Evolutionary conservation across 768 basidiomycete genomes (phyloP).

Genomic region (Boletus rufocinnamomeus): DNA sequence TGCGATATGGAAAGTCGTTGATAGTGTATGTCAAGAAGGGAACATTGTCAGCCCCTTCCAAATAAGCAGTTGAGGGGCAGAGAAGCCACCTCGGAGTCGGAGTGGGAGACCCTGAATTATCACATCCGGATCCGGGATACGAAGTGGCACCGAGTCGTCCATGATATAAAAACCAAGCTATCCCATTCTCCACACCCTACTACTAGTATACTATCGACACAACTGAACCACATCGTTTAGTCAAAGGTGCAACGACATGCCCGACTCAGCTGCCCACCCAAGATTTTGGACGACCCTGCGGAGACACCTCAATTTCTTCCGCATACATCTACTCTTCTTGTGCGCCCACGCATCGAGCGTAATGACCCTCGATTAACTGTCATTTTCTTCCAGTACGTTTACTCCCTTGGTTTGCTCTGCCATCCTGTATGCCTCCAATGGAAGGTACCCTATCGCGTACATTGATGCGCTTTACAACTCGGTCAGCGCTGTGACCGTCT

Average conservation of each 20-base stretch:
- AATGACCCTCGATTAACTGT: conserved; percentile 5
- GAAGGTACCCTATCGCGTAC: conserved; percentile 65
- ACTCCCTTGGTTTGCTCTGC: conserved; percentile 77
- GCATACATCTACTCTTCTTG: conserved; percentile 64
- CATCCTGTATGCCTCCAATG: conserved; percentile 85
- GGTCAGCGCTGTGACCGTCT: conserved; percentile 77
- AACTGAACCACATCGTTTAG: background rate
- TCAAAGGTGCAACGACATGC: conserved; percentile 7
- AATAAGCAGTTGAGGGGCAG: too few species aligned
- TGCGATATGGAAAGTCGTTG: too few species aligned
- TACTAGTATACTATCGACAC: background rate
- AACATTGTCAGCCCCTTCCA: background rate
- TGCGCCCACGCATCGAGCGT: conserved; percentile 35
- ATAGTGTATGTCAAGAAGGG: background rate
- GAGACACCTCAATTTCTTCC: conserved; percentile 66
- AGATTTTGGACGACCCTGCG: conserved; percentile 32
- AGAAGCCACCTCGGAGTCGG: too few species aligned
- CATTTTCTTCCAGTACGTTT: conserved; percentile 52
- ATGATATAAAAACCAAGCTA: background rate
- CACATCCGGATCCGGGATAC: too few species aligned
- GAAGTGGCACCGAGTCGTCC: too few species aligned
- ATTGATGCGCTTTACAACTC: conserved; percentile 79
- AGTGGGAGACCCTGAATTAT: too few species aligned
- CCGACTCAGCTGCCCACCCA: background rate
- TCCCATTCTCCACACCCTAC: too few species aligned